Conservation (phyloP, 768 basidiomycete species). For the Tubosaeta sp. region DNA sequence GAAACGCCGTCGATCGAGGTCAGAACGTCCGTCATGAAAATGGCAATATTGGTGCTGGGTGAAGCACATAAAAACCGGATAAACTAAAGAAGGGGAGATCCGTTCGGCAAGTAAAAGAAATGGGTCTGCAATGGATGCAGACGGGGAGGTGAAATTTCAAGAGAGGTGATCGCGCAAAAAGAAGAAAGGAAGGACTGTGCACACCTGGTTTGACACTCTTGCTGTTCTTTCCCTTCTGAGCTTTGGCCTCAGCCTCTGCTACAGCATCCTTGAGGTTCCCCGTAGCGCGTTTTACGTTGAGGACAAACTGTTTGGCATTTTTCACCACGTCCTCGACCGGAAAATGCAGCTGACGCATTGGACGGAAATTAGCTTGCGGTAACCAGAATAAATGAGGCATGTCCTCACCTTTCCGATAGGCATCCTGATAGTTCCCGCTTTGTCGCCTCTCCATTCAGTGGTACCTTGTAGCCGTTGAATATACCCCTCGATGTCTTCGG, state of each 20-base stretch:
- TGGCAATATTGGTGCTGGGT: conserved; percentile 1
- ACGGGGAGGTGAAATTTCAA: not conserved
- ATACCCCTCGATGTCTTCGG: conserved; percentile 80
- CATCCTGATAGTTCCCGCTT: conserved; percentile 75
- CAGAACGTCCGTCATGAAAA: conserved; percentile 1
- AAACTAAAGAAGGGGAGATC: conserved; percentile 1
- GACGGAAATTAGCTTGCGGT: conserved; percentile 1
- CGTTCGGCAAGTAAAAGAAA: not conserved
- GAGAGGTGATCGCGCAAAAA: not conserved
- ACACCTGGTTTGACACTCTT: conserved; percentile 45
- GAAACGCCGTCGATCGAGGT: conserved; percentile 11
- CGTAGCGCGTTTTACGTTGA: conserved; percentile 68
- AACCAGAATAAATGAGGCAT: not conserved
- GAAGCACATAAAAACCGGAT: not conserved
- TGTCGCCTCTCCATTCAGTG: conserved; percentile 93
- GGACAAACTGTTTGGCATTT: conserved; percentile 75
- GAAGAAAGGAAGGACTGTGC: not conserved
- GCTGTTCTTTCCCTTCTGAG: conserved; percentile 34
- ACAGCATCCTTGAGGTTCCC: conserved; percentile 57
- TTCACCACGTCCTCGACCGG: conserved; percentile 69
- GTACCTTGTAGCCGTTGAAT: conserved; percentile 76
- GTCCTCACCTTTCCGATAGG: conserved; percentile 70
- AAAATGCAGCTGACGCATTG: conserved; percentile 58
- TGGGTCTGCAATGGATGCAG: not conserved
- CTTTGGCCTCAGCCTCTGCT: conserved; percentile 37